Evolutionary conservation across 495 filamentous ascomycete genomes (phyloP).

Genomic region (Penicillium cataractarum): DNA sequence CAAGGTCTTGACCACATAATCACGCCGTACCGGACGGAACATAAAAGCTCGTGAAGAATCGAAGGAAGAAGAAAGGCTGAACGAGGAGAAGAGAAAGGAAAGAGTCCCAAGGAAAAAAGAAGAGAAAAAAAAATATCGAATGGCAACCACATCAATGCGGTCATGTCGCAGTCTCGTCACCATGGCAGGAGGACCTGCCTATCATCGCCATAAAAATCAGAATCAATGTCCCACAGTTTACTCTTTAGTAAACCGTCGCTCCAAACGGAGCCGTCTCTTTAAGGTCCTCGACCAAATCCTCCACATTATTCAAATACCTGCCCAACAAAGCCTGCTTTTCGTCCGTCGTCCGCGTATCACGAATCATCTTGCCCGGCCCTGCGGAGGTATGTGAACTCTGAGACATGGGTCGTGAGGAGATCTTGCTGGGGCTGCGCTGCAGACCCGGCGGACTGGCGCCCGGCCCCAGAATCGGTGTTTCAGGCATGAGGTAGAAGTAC

Average conservation of each 20-base stretch:
- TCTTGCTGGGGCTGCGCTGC: slow-evolving; percentile 74
- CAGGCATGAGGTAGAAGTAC: slow-evolving; percentile 98
- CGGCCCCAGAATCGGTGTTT: slow-evolving; percentile 60
- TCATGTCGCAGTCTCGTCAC: slow-evolving; percentile 18
- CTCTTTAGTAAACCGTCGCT: slow-evolving; percentile 45
- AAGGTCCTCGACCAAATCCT: slow-evolving; percentile 88
- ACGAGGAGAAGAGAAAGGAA: slow-evolving; percentile 18
- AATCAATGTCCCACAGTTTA: slow-evolving; percentile 5
- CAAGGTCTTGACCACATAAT: slow-evolving; percentile 25
- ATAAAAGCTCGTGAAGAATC: slow-evolving; percentile 30
- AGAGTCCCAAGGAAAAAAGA: slow-evolving; percentile 14
- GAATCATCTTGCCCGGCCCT: slow-evolving; percentile 36
- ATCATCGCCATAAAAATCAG: slow-evolving; percentile 20
- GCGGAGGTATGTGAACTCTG: slow-evolving; percentile 45
- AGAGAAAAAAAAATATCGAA: slow-evolving; percentile 25
- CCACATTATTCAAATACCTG: slow-evolving; percentile 83
- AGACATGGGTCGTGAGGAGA: slow-evolving; percentile 45
- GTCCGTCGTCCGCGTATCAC: slow-evolving; percentile 70
- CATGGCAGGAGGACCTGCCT: slow-evolving; percentile 10
- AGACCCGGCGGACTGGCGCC: slow-evolving; percentile 47
- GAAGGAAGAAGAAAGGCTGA: slow-evolving; percentile 14
- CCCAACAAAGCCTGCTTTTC: slow-evolving; percentile 87
- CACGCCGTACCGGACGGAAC: slow-evolving; percentile 33
- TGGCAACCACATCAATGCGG: slow-evolving; percentile 26
- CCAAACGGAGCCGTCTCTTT: slow-evolving; percentile 69